Evolutionary conservation across 106 monocot genomes (phyloP).

Genomic region (Acorus gramineus): DNA sequence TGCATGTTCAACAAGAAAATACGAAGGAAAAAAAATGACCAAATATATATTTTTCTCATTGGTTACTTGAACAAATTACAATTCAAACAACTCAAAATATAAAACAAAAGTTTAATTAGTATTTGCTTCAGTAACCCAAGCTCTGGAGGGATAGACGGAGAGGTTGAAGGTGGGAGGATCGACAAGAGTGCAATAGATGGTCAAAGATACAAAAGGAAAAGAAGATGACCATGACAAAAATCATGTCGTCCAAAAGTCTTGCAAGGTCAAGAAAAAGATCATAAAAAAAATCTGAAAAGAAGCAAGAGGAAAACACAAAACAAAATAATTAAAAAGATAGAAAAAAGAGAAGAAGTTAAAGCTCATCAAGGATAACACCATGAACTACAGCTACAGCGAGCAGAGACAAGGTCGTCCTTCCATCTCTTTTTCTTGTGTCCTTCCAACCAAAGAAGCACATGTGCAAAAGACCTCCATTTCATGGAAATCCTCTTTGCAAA

Average conservation of each 20-base stretch:
- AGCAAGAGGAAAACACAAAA: background rate
- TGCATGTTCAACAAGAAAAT: no score
- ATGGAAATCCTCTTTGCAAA: background rate
- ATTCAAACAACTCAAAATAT: no score
- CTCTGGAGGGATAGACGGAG: conserved; percentile 46
- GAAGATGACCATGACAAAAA: conserved; percentile 3
- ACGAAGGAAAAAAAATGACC: no score
- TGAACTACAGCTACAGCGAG: background rate
- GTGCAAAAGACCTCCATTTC: background rate
- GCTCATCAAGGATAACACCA: conserved; percentile 43
- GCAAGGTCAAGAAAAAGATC: conserved; percentile 56
- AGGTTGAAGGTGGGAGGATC: conserved; percentile 3
- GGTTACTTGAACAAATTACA: no score
- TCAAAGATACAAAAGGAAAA: background rate
- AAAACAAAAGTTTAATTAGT: no score
- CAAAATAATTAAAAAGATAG: background rate
- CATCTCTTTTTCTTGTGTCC: conserved; percentile 6
- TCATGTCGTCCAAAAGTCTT: conserved; percentile 19
- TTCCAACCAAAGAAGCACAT: background rate
- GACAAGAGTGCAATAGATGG: background rate
- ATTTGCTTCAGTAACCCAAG: conserved; percentile 6
- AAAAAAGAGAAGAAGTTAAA: background rate
- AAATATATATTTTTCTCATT: no score
- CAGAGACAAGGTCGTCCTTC: background rate
- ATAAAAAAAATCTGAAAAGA: no score